Evolutionary conservation across 2,329 filamentous ascomycete genomes (phyloP).

Genomic region (Aspergillus sp.): DNA sequence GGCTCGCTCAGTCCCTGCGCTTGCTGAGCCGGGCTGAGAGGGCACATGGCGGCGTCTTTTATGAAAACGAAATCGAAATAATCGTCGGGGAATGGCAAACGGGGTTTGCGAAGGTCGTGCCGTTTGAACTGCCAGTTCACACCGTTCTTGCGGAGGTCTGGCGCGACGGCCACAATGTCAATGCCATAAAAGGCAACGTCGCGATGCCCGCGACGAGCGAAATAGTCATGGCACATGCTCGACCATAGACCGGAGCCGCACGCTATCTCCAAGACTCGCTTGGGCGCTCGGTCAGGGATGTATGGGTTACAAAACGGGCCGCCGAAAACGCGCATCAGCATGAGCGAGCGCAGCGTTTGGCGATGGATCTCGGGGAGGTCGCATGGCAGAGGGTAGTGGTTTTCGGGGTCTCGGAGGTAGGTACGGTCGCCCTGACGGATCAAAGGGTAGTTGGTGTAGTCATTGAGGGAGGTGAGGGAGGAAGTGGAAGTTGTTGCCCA

Average conservation of each 20-base stretch:
- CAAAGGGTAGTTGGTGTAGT: conserved; percentile 57
- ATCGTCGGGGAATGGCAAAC: conserved; percentile 74
- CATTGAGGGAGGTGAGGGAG: conserved; percentile 35
- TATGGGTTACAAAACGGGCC: conserved; percentile 72
- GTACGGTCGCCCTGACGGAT: conserved; percentile 74
- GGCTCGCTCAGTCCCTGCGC: conserved; percentile 67
- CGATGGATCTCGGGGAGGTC: conserved; percentile 85
- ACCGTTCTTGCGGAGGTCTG: conserved; percentile 65
- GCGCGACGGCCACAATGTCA: conserved; percentile 73
- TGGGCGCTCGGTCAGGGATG: conserved; percentile 66
- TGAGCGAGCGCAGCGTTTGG: conserved; percentile 78
- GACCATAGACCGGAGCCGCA: conserved; percentile 92
- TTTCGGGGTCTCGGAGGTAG: conserved; percentile 71
- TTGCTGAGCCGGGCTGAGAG: conserved; percentile 57
- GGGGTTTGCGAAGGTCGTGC: conserved; percentile 74
- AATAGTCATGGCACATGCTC: conserved; percentile 79
- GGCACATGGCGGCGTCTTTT: conserved; percentile 76
- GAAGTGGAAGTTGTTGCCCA: conserved; percentile 37
- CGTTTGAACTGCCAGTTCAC: conserved; percentile 88
- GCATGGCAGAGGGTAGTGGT: conserved; percentile 81
- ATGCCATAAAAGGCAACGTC: conserved; percentile 78
- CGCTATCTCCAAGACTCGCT: conserved; percentile 77
- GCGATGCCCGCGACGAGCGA: conserved; percentile 65
- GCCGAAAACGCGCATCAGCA: conserved; percentile 79
- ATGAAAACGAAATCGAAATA: conserved; percentile 88